Evolutionary conservation across 2,329 filamentous ascomycete genomes (phyloP), one percentile per base, ranked within the genome.

Genomic region (Eutypa lata): DNA sequence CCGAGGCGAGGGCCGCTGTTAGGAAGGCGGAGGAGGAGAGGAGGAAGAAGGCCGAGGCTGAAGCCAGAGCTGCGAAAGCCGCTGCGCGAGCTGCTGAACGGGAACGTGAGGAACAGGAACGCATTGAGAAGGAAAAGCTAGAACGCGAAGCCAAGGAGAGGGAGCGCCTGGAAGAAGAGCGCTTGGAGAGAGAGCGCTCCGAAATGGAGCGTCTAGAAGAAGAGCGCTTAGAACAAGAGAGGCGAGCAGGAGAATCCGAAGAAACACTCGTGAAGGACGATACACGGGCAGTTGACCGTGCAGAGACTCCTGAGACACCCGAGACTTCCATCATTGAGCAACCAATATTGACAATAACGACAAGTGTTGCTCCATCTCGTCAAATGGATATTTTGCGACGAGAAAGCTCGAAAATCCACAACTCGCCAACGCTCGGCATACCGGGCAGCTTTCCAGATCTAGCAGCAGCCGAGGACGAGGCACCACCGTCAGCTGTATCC

Each of bases 391-490:
- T 56, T 48, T 18, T 59, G 18, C 40, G 56, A 4, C 46, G 49
- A 37, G 48, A 51, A 44, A 40, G 51, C 8, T 48, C 40, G 2
- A 40, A 50, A n/a, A 35, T 47, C 26, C 58, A 73, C 46, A 86
- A 88, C 61, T 89, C 87, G 26, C 87, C 87, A 8, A 83, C 83
- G 2, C 71, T 90, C 16, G 86, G 83, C 6, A 79, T 89, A 54
- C 86, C 86, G 4, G 85, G 86, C 10, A 79, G 79, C 61, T 84
- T 88, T 64, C 78, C 81, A 50, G 67, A 69, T 26, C 59, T 68
- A 38, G 74, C 72, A 45, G 64, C 68, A 10, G 70, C 72, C 19
- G 64, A 68, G 13, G 77, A 83, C 28, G 74, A 81, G 43, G 71
- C 73, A 31, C 84, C 83, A 2, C 69, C 69, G 31, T 87, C 86